A percentile compares a stretch with the other conserved stretches of the same genome.
phyloP scores from a whole-genome alignment of 352 stramenopile species.

The Phytophthora foliorum region DNA sequence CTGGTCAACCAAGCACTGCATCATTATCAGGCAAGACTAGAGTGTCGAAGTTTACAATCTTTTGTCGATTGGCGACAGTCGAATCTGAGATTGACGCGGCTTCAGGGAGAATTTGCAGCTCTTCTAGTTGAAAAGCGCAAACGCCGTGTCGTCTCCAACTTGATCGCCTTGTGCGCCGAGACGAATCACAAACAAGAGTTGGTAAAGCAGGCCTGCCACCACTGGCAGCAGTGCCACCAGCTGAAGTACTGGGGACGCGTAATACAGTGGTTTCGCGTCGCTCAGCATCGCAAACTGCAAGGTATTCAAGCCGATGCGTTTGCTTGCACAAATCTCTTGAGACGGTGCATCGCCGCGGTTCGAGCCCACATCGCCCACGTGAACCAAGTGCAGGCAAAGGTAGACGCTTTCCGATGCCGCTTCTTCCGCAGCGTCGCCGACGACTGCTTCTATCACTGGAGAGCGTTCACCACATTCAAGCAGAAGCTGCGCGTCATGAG shows the following conservation, averaged over 20 bases:
- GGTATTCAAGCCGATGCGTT: conserved; percentile 14
- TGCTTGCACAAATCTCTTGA: conserved; percentile 19
- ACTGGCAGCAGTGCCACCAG: conserved; percentile 31
- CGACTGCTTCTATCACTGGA: conserved; percentile 43
- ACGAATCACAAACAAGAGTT: conserved; percentile 1
- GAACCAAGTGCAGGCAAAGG: conserved; percentile 24
- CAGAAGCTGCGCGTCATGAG: conserved; percentile 28
- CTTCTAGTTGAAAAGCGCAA: conserved; percentile 16
- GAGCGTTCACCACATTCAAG: conserved; percentile 28
- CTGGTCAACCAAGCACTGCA: conserved; percentile 16
- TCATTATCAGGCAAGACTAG: conserved; percentile 8
- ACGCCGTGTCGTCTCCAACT: conserved; percentile 14
- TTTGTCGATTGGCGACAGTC: conserved; percentile 15
- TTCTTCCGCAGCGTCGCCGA: conserved; percentile 37
- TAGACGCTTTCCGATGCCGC: conserved; percentile 28
- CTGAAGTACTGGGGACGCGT: conserved; percentile 39
- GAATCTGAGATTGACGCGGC: not conserved
- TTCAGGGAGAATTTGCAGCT: conserved; percentile 12
- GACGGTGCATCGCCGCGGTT: conserved; percentile 16
- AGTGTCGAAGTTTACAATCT: conserved; percentile 9
- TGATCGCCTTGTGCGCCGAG: conserved; percentile 9
- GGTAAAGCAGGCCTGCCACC: conserved; percentile 3
- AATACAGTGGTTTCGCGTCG: conserved; percentile 25
- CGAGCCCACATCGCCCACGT: conserved; percentile 10
- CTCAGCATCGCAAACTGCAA: conserved; percentile 20